These are phyloP conservation scores for Macadamia integrifolia DNA, from an alignment of 164 flowering plant species.

Conservation along the genomic window DNA sequence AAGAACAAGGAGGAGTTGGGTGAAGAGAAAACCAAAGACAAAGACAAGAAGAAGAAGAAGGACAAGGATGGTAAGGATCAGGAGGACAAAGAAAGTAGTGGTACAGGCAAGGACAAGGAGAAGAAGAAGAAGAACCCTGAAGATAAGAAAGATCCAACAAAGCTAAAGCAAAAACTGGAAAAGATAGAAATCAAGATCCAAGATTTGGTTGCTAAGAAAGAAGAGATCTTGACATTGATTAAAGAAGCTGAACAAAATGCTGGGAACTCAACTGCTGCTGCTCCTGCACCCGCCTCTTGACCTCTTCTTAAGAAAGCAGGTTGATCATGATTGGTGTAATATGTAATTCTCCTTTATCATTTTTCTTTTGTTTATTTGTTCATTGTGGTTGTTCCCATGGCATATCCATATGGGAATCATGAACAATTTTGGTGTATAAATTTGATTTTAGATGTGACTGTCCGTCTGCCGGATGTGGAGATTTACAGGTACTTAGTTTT, in stretches of 20 bases:
- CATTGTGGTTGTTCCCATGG: no score
- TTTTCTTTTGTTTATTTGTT: no score
- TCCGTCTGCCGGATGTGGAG: no score
- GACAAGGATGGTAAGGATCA: slow-evolving; percentile 16
- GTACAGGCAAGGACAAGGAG: slow-evolving; percentile 25
- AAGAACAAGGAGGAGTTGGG: slow-evolving; percentile 12
- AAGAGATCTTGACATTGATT: slow-evolving; percentile 38
- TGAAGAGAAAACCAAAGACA: slow-evolving; percentile 7
- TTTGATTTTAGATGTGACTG: no score
- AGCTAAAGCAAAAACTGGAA: slow-evolving; percentile 46
- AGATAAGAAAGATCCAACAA: slow-evolving; percentile 46
- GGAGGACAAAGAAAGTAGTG: slow-evolving; percentile 16
- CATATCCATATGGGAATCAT: no score
- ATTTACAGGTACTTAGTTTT: no score
- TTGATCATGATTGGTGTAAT: not conserved
- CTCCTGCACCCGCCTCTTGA: not conserved
- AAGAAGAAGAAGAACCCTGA: slow-evolving; percentile 58
- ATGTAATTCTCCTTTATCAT: no score
- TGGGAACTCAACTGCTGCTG: not conserved
- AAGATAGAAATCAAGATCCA: slow-evolving; percentile 49
- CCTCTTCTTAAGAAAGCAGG: not conserved
- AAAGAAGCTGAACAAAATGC: slow-evolving; percentile 27
- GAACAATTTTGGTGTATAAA: no score
- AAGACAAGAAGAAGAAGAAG: slow-evolving; percentile 15
- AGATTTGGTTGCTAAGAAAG: slow-evolving; percentile 34